Conservation (phyloP, 2,329 filamentous ascomycete species). For the Monilinia laxa region DNA sequence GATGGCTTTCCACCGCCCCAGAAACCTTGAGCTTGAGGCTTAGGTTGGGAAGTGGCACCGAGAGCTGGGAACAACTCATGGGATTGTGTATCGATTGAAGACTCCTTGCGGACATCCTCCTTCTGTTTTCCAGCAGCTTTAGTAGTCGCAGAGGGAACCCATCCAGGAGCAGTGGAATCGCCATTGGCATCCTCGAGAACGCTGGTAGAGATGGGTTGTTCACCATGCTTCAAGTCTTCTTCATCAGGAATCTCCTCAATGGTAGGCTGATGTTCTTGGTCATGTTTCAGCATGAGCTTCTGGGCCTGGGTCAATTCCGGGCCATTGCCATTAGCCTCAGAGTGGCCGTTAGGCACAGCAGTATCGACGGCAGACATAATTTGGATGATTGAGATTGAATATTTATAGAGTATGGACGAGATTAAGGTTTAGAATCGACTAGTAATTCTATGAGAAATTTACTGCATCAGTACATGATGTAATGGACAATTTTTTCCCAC, state of each 20-base stretch:
- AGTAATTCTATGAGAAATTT: constrained; percentile 14
- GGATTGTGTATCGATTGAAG: constrained; percentile 72
- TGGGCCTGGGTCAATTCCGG: constrained; percentile 43
- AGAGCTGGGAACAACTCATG: constrained; percentile 94
- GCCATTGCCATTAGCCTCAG: constrained; percentile 29
- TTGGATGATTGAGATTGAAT: not conserved
- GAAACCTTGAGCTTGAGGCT: constrained; percentile 63
- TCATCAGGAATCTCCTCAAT: constrained; percentile 83
- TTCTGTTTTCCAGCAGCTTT: constrained; percentile 71
- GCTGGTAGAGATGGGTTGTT: constrained; percentile 47
- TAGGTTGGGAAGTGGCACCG: constrained; percentile 63
- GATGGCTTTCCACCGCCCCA: constrained; percentile 71
- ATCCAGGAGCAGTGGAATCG: constrained; percentile 48
- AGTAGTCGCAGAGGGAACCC: constrained; percentile 53
- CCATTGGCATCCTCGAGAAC: constrained; percentile 42
- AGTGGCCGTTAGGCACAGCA: constrained; percentile 27
- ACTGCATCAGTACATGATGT: not conserved
- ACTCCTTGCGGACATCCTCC: constrained; percentile 46
- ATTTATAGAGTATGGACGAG: constrained; percentile 19
- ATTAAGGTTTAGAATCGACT: constrained; percentile 8
- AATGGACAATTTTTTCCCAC: not conserved
- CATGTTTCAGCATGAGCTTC: constrained; percentile 64
- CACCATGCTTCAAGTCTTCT: constrained; percentile 65
- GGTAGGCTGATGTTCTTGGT: constrained; percentile 57
- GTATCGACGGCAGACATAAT: constrained; percentile 36